Conservation (phyloP, 176 grass and related monocot genomes). For the Carex myosuroides region DNA sequence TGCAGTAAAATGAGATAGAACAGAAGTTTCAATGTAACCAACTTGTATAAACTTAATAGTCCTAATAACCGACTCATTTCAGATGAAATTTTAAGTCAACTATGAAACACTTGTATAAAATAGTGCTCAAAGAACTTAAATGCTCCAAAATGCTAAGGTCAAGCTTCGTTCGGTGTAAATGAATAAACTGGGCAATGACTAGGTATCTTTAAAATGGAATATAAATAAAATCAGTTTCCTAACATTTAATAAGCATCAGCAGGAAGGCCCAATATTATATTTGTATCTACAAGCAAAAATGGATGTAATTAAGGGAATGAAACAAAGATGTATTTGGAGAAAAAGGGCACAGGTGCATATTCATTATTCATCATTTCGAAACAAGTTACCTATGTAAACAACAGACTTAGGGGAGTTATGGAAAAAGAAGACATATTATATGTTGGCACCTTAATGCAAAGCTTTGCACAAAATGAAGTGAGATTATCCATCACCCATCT, state of each 20-base stretch:
- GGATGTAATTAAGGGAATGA: neutral
- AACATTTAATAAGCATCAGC: neutral
- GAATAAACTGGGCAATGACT: neutral
- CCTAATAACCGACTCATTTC: neutral
- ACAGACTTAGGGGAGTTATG: neutral
- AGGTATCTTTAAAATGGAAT: neutral
- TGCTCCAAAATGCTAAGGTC: neutral
- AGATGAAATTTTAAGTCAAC: neutral
- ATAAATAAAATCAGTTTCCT: neutral
- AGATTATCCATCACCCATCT: conserved; percentile 31
- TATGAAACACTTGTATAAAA: neutral
- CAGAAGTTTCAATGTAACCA: neutral
- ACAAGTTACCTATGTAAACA: neutral
- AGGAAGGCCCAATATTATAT: neutral
- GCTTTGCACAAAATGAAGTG: conserved; percentile 28
- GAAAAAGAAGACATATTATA: neutral
- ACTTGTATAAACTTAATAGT: neutral
- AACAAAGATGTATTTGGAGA: neutral
- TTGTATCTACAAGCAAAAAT: neutral
- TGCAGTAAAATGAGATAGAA: neutral
- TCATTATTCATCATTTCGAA: neutral
- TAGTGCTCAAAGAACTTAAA: neutral
- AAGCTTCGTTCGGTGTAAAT: neutral
- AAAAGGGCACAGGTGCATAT: neutral
- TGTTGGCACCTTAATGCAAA: conserved; percentile 24